Conservation (phyloP, 176 grass and related monocot species). For the Aegilops speltoides region DNA sequence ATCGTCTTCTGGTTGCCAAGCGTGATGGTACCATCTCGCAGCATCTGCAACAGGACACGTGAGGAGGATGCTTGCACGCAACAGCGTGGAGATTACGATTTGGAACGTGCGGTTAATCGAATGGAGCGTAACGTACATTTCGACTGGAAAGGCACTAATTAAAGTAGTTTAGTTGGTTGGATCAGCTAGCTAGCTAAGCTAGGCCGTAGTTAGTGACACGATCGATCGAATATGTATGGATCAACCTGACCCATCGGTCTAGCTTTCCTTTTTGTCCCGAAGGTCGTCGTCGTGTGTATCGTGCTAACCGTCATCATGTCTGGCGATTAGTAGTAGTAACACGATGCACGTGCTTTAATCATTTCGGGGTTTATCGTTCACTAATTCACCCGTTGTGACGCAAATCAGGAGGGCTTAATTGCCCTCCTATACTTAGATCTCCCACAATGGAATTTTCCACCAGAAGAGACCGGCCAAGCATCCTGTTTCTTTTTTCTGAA, state of each 20-base stretch:
- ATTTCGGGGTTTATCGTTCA: background rate
- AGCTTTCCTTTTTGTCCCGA: constrained; percentile 24
- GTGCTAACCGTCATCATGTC: constrained; percentile 40
- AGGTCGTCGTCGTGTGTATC: background rate
- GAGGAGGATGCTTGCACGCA: constrained; percentile 46
- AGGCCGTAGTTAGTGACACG: constrained; percentile 15
- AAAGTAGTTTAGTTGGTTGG: constrained; percentile 26
- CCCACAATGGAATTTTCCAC: too few species aligned
- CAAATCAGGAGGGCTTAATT: background rate
- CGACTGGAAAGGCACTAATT: constrained; percentile 29
- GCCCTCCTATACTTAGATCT: too few species aligned
- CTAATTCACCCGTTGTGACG: background rate
- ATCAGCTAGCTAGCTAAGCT: background rate
- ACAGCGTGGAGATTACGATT: constrained; percentile 1
- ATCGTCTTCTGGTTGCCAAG: background rate
- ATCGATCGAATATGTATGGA: background rate
- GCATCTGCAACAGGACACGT: background rate
- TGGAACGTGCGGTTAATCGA: constrained; percentile 21
- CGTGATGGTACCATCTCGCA: background rate
- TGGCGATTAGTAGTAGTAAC: constrained; percentile 26
- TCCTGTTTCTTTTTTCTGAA: too few species aligned
- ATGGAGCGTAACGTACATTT: background rate
- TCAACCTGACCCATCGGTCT: background rate
- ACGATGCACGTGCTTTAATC: background rate
- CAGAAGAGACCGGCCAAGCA: too few species aligned